These are phyloP conservation scores for Hypericum perforatum DNA, from an alignment of 345 rosid genomes.

Conservation along the genomic window DNA sequence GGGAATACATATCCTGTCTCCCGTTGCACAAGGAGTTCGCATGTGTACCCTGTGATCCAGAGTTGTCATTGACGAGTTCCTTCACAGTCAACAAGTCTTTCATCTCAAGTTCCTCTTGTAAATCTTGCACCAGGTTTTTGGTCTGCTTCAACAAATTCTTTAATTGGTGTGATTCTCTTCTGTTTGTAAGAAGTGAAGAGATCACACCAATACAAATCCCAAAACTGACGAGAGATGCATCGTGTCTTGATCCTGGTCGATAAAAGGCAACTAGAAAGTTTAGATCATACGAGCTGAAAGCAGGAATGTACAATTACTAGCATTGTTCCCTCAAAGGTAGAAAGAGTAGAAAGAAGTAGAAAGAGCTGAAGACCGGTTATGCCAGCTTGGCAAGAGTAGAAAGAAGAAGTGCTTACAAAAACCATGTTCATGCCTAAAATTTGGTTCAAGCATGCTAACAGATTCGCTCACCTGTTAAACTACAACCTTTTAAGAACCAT, in stretches of 20 bases:
- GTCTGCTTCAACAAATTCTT: constrained; percentile 45
- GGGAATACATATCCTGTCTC: constrained; percentile 14
- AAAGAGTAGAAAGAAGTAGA: too few species aligned
- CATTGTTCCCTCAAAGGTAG: too few species aligned
- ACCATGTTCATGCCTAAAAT: too few species aligned
- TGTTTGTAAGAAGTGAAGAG: constrained; percentile 39
- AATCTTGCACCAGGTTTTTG: constrained; percentile 61
- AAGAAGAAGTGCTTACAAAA: too few species aligned
- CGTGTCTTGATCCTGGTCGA: constrained; percentile 39
- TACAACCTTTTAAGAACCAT: too few species aligned
- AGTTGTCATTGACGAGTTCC: constrained; percentile 44
- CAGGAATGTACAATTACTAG: neutral
- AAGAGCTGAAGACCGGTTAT: too few species aligned
- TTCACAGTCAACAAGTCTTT: constrained; percentile 51
- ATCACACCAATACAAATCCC: constrained; percentile 65
- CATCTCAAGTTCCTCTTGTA: constrained; percentile 69
- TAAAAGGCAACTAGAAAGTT: constrained; percentile 14
- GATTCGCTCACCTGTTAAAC: too few species aligned
- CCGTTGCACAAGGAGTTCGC: constrained; percentile 18
- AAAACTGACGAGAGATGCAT: constrained; percentile 38
- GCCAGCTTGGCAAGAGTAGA: too few species aligned
- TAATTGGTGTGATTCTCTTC: constrained; percentile 36
- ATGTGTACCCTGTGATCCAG: constrained; percentile 23
- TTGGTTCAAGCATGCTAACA: too few species aligned
- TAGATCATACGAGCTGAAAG: neutral